phyloP scores from a whole-genome alignment of 2,329 filamentous ascomycete genomes.

The Ophiocordyceps unilateralis region DNA sequence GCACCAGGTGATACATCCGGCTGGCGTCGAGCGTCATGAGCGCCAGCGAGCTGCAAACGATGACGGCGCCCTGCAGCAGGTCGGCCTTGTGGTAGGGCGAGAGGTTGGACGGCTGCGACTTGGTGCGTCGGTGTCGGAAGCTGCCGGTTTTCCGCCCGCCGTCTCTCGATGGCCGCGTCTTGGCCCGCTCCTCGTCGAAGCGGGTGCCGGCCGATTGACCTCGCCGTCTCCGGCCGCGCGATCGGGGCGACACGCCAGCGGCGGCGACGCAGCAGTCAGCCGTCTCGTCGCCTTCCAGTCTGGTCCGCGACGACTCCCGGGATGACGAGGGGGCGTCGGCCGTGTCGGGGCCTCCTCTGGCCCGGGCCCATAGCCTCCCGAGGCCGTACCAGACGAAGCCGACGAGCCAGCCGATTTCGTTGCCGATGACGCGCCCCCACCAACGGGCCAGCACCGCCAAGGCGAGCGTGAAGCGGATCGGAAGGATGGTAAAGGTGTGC shows the following conservation, averaged over 20 bases:
- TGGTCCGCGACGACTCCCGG: constrained; percentile 19
- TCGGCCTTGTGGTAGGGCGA: constrained; percentile 89
- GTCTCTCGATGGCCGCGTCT: constrained; percentile 6
- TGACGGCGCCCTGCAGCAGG: constrained; percentile 74
- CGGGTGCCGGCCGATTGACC: background rate
- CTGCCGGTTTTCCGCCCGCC: constrained; percentile 14
- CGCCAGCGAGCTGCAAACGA: constrained; percentile 68
- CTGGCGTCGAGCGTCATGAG: constrained; percentile 89
- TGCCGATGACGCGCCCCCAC: constrained; percentile 55
- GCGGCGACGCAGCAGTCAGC: too few relatives aligned
- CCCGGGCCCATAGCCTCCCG: constrained; percentile 58
- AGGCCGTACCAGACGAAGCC: constrained; percentile 67
- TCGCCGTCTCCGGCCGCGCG: background rate
- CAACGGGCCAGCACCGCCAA: constrained; percentile 59
- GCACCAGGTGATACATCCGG: constrained; percentile 94
- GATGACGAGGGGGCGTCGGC: constrained; percentile 20
- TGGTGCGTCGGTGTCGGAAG: constrained; percentile 52
- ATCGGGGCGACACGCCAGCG: background rate
- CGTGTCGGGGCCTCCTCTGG: constrained; percentile 23
- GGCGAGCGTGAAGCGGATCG: constrained; percentile 72
- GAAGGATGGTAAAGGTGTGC: constrained; percentile 89
- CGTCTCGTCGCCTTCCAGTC: constrained; percentile 19
- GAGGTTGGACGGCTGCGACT: constrained; percentile 70
- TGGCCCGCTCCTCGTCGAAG: constrained; percentile 4
- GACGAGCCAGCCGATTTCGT: constrained; percentile 54